Evolutionary conservation across 208 protist genomes (phyloP), one percentile per base, ranked within the genome.

Genomic region (Crithidia mellificae): DNA sequence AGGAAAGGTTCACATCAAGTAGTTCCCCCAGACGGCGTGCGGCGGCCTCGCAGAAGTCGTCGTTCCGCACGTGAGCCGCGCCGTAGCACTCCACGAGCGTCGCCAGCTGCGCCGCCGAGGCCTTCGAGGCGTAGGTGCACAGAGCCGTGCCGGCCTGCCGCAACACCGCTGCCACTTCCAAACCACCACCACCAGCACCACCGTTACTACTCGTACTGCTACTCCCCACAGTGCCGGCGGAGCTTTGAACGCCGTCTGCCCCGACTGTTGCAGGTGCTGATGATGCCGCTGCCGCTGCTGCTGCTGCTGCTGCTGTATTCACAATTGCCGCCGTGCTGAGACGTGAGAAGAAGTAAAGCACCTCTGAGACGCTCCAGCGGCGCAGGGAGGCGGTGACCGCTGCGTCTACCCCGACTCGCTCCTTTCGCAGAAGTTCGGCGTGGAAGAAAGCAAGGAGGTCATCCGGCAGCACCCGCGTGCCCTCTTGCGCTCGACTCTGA

Each of bases 21-120:
- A 94, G 57, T 32, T 69, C 50, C 47, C 72, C 58, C 34, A 85
- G 24, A 0, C 90, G 77, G 41, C 25, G 64, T 14, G 78, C 63
- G 25, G 87, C 76, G 2, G 77, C 78, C 17, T 80, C 76, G 72
- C 87, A 92, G 46, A 95, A 88, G 8, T 74, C 72, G 51, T 95
- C 87, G 51, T 90, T 83, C 2, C 90, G 84, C 38, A 95, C 87
- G 25, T 76, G 75, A 2, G 85, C 77, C 25, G 43, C 56, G 1
- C 87, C 90, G 55, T 83, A 93, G 46, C 73, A 90, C 52, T 73
- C 68, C 54, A 87, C 75, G 17, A 95, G 68, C 46, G 71, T 59
- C 11, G 75, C 73, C 27, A 95, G 69, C 79, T 95, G 90, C 34
- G 66, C 46, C 20, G 81, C 67, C 17, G 90, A 91, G 11, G 90